Evolutionary conservation across 768 basidiomycete genomes (phyloP).

Genomic region (Lenzites betulinus): DNA sequence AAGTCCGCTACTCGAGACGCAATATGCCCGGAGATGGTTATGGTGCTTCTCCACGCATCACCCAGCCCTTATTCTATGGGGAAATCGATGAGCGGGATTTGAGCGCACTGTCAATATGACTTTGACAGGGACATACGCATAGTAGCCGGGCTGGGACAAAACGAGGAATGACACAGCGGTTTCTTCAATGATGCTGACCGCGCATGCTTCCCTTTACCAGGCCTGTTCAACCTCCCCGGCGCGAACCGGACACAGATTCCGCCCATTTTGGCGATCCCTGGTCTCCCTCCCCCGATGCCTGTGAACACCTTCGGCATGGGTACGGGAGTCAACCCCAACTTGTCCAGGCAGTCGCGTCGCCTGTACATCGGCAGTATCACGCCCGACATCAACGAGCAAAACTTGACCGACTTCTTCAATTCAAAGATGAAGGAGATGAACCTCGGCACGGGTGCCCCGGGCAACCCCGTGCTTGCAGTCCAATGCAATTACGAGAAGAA

Average conservation of each 20-base stretch:
- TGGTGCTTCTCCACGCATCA: neutral
- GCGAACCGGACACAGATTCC: conserved; percentile 88
- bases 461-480: conserved; percentile 89
- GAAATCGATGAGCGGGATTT: neutral
- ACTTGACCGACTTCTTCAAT: conserved; percentile 93
- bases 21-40: neutral
- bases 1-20: neutral
- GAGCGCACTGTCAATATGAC: neutral
- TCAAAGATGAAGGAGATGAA: conserved; percentile 92
- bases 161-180: neutral
- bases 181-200: neutral
- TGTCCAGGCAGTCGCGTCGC: conserved; percentile 91
- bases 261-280: conserved; percentile 79
- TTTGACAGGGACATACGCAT: neutral
- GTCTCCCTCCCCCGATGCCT: conserved; percentile 80
- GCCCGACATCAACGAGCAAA: conserved; percentile 90
- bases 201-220: conserved; percentile 41
- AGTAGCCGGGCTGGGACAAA: neutral
- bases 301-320: conserved; percentile 87
- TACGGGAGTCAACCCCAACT: conserved; percentile 82
- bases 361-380: conserved; percentile 98
- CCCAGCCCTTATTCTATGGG: neutral
- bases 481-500: conserved; percentile 99
- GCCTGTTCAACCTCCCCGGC: conserved; percentile 95
- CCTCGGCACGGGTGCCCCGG: conserved; percentile 80